Base-by-base conservation (phyloP, 164 flowering plant species). In the Tinospora cordifolia region DNA sequence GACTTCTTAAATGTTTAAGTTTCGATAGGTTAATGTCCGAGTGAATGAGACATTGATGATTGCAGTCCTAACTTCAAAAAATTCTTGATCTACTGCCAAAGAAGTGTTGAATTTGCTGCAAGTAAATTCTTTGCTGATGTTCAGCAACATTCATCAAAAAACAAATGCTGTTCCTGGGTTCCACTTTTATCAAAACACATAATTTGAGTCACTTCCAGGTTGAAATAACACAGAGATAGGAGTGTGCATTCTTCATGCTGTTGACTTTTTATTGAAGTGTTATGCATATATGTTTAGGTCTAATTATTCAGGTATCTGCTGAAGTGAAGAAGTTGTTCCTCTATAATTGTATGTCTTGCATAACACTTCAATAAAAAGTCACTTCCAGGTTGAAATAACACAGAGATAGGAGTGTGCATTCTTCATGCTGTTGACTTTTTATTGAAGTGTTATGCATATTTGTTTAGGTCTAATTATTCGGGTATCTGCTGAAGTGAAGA, bases 1-100 rank as follows among this genome's bases (percentile, higher is more conserved):
- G 62, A 59, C 38, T 57, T 21, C 34, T 54, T 3, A 49, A 11
- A 25, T 2, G 26, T 22, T 6, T 21, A 49, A 69, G 26, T 47
- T 62, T 24, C 64, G 63, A n/a, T 65, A 39, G 67, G 25, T 66
- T 65, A 62, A 60, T 51, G 22, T 17, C 21, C 19, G 59, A n/a
- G 19, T 51, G 59, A 51, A 51, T 51, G 59, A 51, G 59, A 51
- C 8, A n/a, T 3, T 6, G 59, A 15, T 15, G 8, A 17, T 51
- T 51, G 59, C 19, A 1, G 21, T 51, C 59, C 21, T 0, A 0
- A 51, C 21, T 6, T 15, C 19, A 51, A 14, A 51, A 51, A 17
- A 8, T 51, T 4, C 36, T 30, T 30, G 2, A 30, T 30, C 59
- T 47, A 47, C 59, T 5, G 22, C 21, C 3, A 15, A 4, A n/a